Conservation (phyloP, 345 rosid genomes). For the Brassica napus region DNA sequence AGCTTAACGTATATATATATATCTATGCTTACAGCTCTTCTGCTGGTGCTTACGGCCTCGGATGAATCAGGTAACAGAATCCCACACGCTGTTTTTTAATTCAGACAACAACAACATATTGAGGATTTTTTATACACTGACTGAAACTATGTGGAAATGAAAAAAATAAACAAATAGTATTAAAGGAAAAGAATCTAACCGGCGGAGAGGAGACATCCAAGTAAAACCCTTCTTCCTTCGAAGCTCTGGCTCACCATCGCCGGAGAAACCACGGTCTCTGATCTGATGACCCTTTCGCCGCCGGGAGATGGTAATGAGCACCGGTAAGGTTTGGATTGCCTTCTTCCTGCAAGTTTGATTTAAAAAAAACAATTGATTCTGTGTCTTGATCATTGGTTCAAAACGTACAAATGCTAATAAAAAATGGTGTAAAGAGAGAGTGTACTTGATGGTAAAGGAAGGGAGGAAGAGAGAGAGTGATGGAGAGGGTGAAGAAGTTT, state of each 20-base stretch:
- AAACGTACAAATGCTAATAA: too few relatives aligned
- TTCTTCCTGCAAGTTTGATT: constrained; percentile 46
- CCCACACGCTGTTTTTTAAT: constrained; percentile 53
- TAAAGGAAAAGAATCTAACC: constrained; percentile 41
- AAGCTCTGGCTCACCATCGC: not conserved
- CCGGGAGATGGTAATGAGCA: constrained; percentile 52
- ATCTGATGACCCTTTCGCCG: constrained; percentile 26
- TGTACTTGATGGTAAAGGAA: constrained; percentile 34
- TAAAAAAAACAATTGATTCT: not conserved
- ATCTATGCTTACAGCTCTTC: constrained; percentile 81
- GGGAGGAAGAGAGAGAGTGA: constrained; percentile 30
- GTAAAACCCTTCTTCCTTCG: constrained; percentile 61
- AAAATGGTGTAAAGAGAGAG: too few relatives aligned
- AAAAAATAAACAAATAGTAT: not conserved
- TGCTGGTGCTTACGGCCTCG: constrained; percentile 87
- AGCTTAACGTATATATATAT: not conserved
- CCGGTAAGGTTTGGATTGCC: constrained; percentile 36
- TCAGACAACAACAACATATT: constrained; percentile 19
- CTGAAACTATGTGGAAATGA: not conserved
- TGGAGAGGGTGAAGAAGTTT: constrained; percentile 38
- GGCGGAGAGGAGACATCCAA: constrained; percentile 57
- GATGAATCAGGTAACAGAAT: constrained; percentile 51
- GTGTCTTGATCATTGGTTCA: not conserved
- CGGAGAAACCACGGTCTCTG: constrained; percentile 31
- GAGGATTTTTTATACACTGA: not conserved